Percentiles rank a stretch among this genome's conserved stretches.
phyloP scores from a whole-genome alignment of 1,284 basidiomycete genomes.

The Rhodotorula mucilaginosa region DNA sequence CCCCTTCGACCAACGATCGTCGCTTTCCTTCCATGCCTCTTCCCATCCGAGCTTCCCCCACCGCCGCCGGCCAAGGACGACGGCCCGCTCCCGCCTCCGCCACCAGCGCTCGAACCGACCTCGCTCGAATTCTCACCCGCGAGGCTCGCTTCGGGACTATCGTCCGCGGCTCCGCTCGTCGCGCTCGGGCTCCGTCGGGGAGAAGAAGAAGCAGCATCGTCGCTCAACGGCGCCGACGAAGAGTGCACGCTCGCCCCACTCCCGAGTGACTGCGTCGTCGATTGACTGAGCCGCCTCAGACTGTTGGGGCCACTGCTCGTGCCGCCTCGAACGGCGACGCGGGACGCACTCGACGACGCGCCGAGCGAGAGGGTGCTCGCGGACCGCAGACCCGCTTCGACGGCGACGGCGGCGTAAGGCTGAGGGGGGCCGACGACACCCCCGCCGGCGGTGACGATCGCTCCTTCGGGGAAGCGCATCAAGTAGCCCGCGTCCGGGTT shows the following conservation, averaged over 20 bases:
- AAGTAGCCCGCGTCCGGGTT: conserved; percentile 20
- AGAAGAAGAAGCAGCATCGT: not conserved
- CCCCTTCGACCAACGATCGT: conserved; percentile 7
- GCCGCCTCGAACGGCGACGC: not conserved
- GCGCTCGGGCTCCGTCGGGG: not conserved
- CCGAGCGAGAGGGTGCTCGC: not conserved
- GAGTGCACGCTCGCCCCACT: conserved; percentile 9
- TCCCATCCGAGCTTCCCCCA: not conserved
- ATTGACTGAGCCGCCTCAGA: conserved; percentile 13
- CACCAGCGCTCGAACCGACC: conserved; percentile 8
- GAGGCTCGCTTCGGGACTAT: conserved; percentile 8
- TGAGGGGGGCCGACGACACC: conserved; percentile 5
- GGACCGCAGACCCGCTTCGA: not conserved
- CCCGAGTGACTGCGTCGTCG: conserved; percentile 12
- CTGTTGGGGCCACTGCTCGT: not conserved
- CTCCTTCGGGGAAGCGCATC: conserved; percentile 40
- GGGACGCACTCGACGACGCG: conserved; percentile 10
- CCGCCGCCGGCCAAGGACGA: not conserved
- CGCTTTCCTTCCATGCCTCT: conserved; percentile 16
- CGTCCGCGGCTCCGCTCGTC: conserved; percentile 3
- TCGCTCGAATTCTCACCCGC: not conserved
- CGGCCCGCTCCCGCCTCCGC: not conserved
- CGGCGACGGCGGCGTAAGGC: conserved; percentile 3
- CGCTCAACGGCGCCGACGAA: not conserved
- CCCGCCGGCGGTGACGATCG: conserved; percentile 23